Percentiles rank a stretch among this genome's conserved stretches.
Evolutionary conservation across 306 rosid genomes (phyloP).

Genomic region (Cucumis hystrix): DNA sequence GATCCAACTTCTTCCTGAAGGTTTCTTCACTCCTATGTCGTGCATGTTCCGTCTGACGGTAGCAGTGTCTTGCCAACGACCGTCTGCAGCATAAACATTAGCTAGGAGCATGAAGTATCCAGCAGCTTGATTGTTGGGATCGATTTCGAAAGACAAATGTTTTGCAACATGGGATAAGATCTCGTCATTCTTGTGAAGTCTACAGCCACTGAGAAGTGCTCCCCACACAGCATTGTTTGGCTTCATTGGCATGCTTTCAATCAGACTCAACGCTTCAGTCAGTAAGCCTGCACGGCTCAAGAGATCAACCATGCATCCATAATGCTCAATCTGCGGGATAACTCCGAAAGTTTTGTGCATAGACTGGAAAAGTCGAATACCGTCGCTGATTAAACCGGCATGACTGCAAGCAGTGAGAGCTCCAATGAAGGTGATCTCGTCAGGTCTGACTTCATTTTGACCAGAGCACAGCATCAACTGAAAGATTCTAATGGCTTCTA

Average conservation of each 20-base stretch:
- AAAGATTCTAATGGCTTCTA: slow-evolving; percentile 53
- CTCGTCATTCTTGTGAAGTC: slow-evolving; percentile 48
- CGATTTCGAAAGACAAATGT: slow-evolving; percentile 28
- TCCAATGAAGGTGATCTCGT: slow-evolving; percentile 54
- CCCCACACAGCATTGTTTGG: slow-evolving; percentile 66
- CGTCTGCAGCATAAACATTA: slow-evolving; percentile 40
- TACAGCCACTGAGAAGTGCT: slow-evolving; percentile 67
- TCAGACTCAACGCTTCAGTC: slow-evolving; percentile 44
- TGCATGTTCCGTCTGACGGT: slow-evolving; percentile 43
- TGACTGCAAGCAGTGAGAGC: slow-evolving; percentile 73
- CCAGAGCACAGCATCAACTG: slow-evolving; percentile 34
- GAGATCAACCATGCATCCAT: slow-evolving; percentile 83
- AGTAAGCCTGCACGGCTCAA: slow-evolving; percentile 73
- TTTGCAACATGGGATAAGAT: slow-evolving; percentile 37
- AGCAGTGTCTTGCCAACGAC: slow-evolving; percentile 57
- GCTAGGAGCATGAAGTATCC: slow-evolving; percentile 63
- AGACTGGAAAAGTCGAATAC: slow-evolving; percentile 32
- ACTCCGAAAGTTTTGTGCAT: slow-evolving; percentile 46
- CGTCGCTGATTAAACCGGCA: slow-evolving; percentile 53
- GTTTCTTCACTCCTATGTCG: slow-evolving; percentile 49
- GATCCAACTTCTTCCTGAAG: slow-evolving; percentile 59
- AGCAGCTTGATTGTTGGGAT: slow-evolving; percentile 29
- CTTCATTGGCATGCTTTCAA: slow-evolving; percentile 58
- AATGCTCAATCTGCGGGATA: slow-evolving; percentile 56
- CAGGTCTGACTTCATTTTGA: slow-evolving; percentile 41